Base-by-base conservation (phyloP, 768 basidiomycete species). In the Xerocomellus amylosporus region DNA sequence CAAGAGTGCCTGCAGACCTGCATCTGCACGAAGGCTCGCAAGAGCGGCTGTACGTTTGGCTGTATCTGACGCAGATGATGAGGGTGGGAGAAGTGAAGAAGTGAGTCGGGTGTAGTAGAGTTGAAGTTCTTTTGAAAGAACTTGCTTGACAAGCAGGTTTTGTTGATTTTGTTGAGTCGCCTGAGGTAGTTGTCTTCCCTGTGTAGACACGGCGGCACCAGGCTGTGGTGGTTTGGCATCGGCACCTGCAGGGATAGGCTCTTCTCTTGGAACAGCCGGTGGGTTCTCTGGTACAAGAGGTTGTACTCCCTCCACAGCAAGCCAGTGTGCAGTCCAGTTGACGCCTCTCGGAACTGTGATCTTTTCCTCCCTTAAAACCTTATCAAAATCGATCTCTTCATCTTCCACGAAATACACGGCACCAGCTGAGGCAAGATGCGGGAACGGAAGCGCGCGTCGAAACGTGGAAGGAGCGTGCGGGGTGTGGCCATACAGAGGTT, bases 291-390 rank as follows among this genome's bases (percentile, higher is more conserved):
- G 91, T 46, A 96, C 90, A n/a, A 93, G 81, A 0, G 96, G 95
- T 65, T 98, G 97, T 13, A 99, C 90, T 24, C 97, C 97, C 63
- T 99, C 97, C 37, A 99, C 93, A 1, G 95, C 95, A 31, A 99
- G 79, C 97, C 97, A 99, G 68, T 99, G 97, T 2, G 97, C 95
- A 0, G 86, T 88, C 87, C 91, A 95, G 60, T 79, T 84, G 51
- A 90, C 85, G 39, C 86, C 87, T 62, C 87, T 86, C 0, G 93
- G 91, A 8, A 94, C 73, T 2, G 81, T 77, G 34, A 93, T 85
- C 70, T 93, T 88, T 69, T 93, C 91, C 63, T 92, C 90, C 51
- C 90, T 82, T 39, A 98, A 73, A 10, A 94, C 85, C 49, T 86
- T 90, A 66, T 95, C 91, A 63, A 99, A 93, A 72, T 98, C 97